Evolutionary conservation across 495 filamentous ascomycete genomes (phyloP).

Genomic region (Collariella sp.): DNA sequence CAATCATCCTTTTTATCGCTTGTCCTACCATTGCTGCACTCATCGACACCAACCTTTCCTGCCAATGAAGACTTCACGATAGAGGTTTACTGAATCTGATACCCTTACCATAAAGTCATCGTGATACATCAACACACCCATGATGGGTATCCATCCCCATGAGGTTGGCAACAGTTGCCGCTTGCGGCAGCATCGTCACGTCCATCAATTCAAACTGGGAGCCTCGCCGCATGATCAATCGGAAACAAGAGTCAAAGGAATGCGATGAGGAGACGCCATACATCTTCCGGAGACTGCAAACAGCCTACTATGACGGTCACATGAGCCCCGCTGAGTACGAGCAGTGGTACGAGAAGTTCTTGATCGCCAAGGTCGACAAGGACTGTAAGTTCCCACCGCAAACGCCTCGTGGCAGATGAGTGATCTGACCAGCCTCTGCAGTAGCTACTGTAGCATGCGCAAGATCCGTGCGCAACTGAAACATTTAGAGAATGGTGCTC

Average conservation of each 20-base stretch:
- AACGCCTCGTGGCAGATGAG: too few relatives aligned
- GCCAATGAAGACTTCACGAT: too few relatives aligned
- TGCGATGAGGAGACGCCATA: constrained; percentile 19
- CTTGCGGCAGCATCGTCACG: constrained; percentile 19
- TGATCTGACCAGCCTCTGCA: neutral
- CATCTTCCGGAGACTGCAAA: constrained; percentile 16
- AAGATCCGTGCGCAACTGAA: constrained; percentile 17
- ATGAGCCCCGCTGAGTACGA: constrained; percentile 13
- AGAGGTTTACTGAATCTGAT: too few relatives aligned
- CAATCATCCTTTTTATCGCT: too few relatives aligned
- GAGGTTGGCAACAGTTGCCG: constrained; percentile 17
- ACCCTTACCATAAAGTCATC: neutral
- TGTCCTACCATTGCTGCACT: too few relatives aligned
- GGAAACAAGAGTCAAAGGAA: constrained; percentile 13
- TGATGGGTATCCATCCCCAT: constrained; percentile 18
- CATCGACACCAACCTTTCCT: too few relatives aligned
- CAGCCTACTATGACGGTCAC: constrained; percentile 14
- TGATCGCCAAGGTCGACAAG: constrained; percentile 19
- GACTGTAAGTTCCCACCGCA: constrained; percentile 10
- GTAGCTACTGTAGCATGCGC: constrained; percentile 12
- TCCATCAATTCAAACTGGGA: constrained; percentile 23
- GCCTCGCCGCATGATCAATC: constrained; percentile 20
- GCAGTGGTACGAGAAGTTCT: constrained; percentile 19
- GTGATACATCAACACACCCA: neutral
- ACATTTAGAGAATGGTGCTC: constrained; percentile 14